Conservation (phyloP, 495 filamentous ascomycete genomes). For the Aspergillus cavernicola region DNA sequence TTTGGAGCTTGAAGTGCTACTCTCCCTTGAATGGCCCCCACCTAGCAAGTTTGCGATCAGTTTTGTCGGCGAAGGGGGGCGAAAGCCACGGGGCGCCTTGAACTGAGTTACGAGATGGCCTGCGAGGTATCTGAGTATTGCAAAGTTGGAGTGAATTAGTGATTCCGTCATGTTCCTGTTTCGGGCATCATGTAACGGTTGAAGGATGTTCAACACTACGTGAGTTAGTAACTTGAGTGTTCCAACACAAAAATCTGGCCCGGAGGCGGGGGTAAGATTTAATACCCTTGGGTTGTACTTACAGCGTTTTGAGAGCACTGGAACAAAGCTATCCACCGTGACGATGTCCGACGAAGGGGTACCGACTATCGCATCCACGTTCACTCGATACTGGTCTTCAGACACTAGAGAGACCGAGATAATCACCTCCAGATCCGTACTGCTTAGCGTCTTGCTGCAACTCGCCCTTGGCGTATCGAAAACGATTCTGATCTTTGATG, state of each 20-base stretch:
- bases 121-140: slow-evolving; percentile 68
- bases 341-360: slow-evolving; percentile 64
- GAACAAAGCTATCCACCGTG: slow-evolving; percentile 60
- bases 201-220: slow-evolving; percentile 59
- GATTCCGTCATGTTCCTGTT: slow-evolving; percentile 63
- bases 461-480: slow-evolving; percentile 34
- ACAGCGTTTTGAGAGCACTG: slow-evolving; percentile 66
- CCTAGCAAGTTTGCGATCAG: slow-evolving; percentile 79
- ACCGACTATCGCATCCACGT: slow-evolving; percentile 58
- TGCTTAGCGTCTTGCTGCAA: slow-evolving; percentile 28
- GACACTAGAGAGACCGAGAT: slow-evolving; percentile 30
- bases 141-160: slow-evolving; percentile 50
- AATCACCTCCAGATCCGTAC: slow-evolving; percentile 35
- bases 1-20: slow-evolving; percentile 28
- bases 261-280: too few species aligned
- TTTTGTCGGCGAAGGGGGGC: slow-evolving; percentile 84
- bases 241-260: too few species aligned
- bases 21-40: slow-evolving; percentile 43
- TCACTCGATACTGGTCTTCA: slow-evolving; percentile 53
- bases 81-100: slow-evolving; percentile 53
- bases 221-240: slow-evolving; percentile 23
- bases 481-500: slow-evolving; percentile 34
- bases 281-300: too few species aligned
- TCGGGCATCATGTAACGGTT: slow-evolving; percentile 62
- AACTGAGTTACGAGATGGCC: slow-evolving; percentile 55